Percentiles rank a stretch among this genome's conserved stretches.
These are phyloP conservation scores for Collybia sordida DNA, from an alignment of 768 basidiomycete genomes.

Conservation along the genomic window DNA sequence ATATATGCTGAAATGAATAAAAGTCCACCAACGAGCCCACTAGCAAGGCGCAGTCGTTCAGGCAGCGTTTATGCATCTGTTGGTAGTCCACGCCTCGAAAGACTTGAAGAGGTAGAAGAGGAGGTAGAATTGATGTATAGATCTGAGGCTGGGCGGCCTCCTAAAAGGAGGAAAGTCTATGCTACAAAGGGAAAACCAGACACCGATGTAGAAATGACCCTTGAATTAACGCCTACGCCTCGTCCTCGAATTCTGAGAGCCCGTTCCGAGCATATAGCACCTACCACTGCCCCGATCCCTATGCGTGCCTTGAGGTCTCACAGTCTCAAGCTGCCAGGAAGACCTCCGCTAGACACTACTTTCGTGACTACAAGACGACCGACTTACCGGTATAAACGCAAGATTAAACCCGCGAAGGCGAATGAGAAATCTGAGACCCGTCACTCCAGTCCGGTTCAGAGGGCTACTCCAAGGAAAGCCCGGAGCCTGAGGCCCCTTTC, in stretches of 20 bases:
- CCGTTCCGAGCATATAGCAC: background rate
- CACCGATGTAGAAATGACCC: slow-evolving; percentile 10
- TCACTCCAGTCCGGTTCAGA: background rate
- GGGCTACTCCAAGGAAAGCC: slow-evolving; percentile 11
- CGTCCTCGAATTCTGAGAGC: slow-evolving; percentile 12
- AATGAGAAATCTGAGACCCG: background rate
- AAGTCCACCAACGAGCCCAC: slow-evolving; percentile 36
- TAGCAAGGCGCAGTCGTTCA: slow-evolving; percentile 27
- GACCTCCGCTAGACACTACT: slow-evolving; percentile 8
- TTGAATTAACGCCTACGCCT: slow-evolving; percentile 16
- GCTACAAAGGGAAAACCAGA: slow-evolving; percentile 11
- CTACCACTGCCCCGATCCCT: slow-evolving; percentile 9
- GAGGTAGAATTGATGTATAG: slow-evolving; percentile 4
- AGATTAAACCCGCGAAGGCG: background rate
- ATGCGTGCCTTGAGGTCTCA: slow-evolving; percentile 16
- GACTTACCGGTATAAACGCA: slow-evolving; percentile 6
- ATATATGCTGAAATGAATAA: slow-evolving; percentile 12
- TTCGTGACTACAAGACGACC: slow-evolving; percentile 9
- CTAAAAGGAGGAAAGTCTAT: slow-evolving; percentile 24
- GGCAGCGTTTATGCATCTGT: slow-evolving; percentile 12
- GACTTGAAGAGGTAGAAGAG: slow-evolving; percentile 30
- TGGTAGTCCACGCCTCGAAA: slow-evolving; percentile 24
- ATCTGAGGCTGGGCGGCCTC: slow-evolving; percentile 14
- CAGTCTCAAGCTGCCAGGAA: slow-evolving; percentile 8
- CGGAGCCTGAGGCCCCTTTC: slow-evolving; percentile 11